Evolutionary conservation across 768 basidiomycete genomes (phyloP).

Genomic region (Pleurotus eryngii): DNA sequence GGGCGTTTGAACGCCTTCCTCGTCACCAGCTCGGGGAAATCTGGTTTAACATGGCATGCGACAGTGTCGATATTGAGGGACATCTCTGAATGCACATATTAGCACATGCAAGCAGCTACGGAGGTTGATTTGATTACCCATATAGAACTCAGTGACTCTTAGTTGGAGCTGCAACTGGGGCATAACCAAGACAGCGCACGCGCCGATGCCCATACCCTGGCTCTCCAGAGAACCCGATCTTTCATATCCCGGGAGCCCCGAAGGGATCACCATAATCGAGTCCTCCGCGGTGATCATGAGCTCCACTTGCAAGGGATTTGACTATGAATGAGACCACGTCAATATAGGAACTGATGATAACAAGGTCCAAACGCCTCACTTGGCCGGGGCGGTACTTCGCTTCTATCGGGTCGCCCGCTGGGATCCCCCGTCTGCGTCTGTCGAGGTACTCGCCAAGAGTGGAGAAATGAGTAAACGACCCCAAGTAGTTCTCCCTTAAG

Average conservation of each 20-base stretch:
- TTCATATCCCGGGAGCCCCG: conserved; percentile 64
- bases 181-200: conserved; percentile 51
- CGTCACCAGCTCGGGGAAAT: conserved; percentile 43
- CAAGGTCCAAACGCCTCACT: conserved; percentile 37
- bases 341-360: background rate
- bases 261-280: conserved; percentile 61
- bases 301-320: conserved; percentile 79
- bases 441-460: conserved; percentile 84
- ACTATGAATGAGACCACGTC: conserved; percentile 35
- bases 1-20: conserved; percentile 16
- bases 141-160: conserved; percentile 80
- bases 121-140: conserved; percentile 50
- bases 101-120: too few relatives aligned
- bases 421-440: conserved; percentile 51
- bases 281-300: conserved; percentile 50
- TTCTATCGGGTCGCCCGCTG: conserved; percentile 78
- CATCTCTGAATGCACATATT: conserved; percentile 51
- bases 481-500: conserved; percentile 91
- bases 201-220: conserved; percentile 38
- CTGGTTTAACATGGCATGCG: conserved; percentile 43
- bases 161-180: conserved; percentile 76
- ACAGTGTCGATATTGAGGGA: conserved; percentile 69
- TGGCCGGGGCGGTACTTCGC: conserved; percentile 78
- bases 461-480: conserved; percentile 89
- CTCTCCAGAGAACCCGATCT: conserved; percentile 16